These are phyloP conservation scores for Phanerochaete sordida DNA, from an alignment of 768 basidiomycete genomes.

Conservation along the genomic window DNA sequence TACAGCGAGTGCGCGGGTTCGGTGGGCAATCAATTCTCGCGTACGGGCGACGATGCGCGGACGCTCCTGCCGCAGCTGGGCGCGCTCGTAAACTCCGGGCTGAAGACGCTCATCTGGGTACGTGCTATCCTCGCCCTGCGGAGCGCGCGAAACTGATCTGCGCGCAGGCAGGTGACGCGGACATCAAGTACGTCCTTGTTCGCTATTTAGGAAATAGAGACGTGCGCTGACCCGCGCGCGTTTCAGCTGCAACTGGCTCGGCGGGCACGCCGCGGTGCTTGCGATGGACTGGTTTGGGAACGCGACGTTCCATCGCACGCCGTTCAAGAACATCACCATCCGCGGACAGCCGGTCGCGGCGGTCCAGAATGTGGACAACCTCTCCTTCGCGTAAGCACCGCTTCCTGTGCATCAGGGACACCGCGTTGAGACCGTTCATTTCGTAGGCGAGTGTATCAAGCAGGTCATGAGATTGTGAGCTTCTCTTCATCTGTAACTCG, in stretches of 20 bases:
- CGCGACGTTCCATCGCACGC: conserved; percentile 33
- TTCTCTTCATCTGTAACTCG: background rate
- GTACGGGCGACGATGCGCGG: conserved; percentile 61
- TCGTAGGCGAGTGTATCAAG: conserved; percentile 47
- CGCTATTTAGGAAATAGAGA: background rate
- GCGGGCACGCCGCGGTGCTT: conserved; percentile 34
- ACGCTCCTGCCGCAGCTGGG: conserved; percentile 48
- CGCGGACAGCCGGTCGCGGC: conserved; percentile 49
- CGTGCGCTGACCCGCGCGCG: background rate
- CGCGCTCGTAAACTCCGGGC: conserved; percentile 38
- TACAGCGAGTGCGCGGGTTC: conserved; percentile 50
- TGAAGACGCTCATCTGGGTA: conserved; percentile 41
- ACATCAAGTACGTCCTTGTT: conserved; percentile 26
- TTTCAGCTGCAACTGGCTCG: conserved; percentile 36
- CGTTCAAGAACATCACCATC: conserved; percentile 55
- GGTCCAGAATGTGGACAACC: conserved; percentile 62
- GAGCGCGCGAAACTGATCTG: conserved; percentile 22
- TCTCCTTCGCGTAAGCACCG: conserved; percentile 58
- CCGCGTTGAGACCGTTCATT: background rate
- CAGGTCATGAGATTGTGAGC: conserved; percentile 65
- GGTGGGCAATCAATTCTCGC: conserved; percentile 38
- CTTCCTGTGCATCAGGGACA: background rate
- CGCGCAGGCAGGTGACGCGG: conserved; percentile 38
- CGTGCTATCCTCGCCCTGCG: background rate
- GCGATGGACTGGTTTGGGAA: conserved; percentile 48